Conservation (phyloP, 139 green algal species). For the Ettlia oleoabundans region DNA sequence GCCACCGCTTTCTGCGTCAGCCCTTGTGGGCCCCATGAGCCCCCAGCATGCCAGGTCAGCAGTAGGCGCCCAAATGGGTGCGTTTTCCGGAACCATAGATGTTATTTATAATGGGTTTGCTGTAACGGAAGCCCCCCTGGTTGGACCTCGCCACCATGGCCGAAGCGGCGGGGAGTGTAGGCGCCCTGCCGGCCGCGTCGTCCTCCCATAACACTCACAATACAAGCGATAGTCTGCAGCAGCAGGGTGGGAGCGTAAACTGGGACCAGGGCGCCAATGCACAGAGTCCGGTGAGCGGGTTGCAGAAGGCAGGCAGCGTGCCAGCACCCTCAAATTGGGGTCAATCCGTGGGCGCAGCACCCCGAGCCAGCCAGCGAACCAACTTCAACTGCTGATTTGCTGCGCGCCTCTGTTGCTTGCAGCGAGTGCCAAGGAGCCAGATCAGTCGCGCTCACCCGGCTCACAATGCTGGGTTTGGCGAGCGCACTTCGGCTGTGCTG, state of each 20-base stretch:
- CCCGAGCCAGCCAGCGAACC: too few relatives aligned
- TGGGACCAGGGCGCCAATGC: slow-evolving; percentile 13
- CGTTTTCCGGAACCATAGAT: too few relatives aligned
- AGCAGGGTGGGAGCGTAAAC: slow-evolving; percentile 24
- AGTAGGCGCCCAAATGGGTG: too few relatives aligned
- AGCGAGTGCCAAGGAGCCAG: slow-evolving; percentile 39
- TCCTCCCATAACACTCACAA: background rate
- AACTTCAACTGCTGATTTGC: background rate
- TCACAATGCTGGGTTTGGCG: slow-evolving; percentile 11
- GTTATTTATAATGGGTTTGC: too few relatives aligned
- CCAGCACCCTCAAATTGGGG: too few relatives aligned
- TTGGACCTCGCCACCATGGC: too few relatives aligned
- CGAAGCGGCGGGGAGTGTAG: slow-evolving; percentile 15
- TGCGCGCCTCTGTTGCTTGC: background rate
- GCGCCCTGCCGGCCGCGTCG: background rate
- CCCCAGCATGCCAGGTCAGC: background rate
- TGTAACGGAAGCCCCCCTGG: too few relatives aligned
- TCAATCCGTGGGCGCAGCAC: too few relatives aligned
- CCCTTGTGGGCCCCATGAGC: too few relatives aligned
- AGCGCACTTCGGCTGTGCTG: slow-evolving; percentile 39
- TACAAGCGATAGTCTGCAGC: background rate
- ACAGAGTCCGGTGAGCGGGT: slow-evolving; percentile 10
- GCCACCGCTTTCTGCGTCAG: too few relatives aligned
- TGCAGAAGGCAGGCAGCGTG: background rate
- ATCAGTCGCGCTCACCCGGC: slow-evolving; percentile 36